Conservation (phyloP, 2,329 filamentous ascomycete genomes). For the Epichloe gansuensis region DNA sequence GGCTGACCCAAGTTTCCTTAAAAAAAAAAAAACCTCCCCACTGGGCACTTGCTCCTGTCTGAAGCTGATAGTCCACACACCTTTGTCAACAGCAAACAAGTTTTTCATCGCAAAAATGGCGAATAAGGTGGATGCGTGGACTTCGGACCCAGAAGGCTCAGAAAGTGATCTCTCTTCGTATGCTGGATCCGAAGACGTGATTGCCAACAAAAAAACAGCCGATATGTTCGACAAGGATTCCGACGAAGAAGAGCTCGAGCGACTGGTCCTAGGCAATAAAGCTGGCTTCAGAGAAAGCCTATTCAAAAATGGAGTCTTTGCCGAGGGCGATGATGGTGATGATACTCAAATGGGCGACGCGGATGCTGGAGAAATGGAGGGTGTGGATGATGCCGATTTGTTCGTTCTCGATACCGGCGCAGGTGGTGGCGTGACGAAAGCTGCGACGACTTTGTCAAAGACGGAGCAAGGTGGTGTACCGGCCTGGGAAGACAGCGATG, state of each 20-base stretch:
- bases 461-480: slow-evolving; percentile 29
- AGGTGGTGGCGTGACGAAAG: slow-evolving; percentile 18
- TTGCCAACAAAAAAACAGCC: slow-evolving; percentile 16
- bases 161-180: slow-evolving; percentile 18
- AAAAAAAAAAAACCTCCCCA: slow-evolving; percentile 18
- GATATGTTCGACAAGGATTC: slow-evolving; percentile 54
- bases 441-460: slow-evolving; percentile 12
- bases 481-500: slow-evolving; percentile 91
- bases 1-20: neutral
- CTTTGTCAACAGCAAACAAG: neutral
- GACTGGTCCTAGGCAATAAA: slow-evolving; percentile 76
- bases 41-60: neutral
- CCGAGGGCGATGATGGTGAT: slow-evolving; percentile 28
- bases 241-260: slow-evolving; percentile 75
- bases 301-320: slow-evolving; percentile 27
- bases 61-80: neutral
- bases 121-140: slow-evolving; percentile 17
- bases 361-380: slow-evolving; percentile 42
- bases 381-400: slow-evolving; percentile 62
- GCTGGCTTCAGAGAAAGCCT: slow-evolving; percentile 68
- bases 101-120: slow-evolving; percentile 16
- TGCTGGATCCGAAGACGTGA: slow-evolving; percentile 15
- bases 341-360: slow-evolving; percentile 26
- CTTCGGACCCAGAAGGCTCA: slow-evolving; percentile 16
- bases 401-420: slow-evolving; percentile 70